Evolutionary conservation across 2,329 filamentous ascomycete genomes (phyloP).

Genomic region (Sphaerulina vaccinii): DNA sequence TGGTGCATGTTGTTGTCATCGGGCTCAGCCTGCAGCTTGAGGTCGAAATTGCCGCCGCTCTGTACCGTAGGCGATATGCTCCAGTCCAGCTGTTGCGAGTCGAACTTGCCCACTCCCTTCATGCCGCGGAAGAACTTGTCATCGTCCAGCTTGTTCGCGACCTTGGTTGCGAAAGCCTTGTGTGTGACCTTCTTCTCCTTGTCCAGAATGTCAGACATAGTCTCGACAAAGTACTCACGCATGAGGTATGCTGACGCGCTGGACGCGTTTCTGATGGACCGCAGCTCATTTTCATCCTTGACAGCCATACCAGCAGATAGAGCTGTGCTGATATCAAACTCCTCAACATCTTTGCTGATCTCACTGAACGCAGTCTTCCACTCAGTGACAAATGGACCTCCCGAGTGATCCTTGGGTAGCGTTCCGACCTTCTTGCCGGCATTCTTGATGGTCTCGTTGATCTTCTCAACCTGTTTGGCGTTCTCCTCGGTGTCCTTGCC

Average conservation of each 20-base stretch:
- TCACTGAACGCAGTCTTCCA: conserved; percentile 84
- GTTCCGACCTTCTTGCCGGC: conserved; percentile 90
- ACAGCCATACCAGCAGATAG: conserved; percentile 84
- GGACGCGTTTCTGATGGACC: conserved; percentile 89
- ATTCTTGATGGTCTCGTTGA: conserved; percentile 80
- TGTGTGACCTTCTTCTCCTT: conserved; percentile 97
- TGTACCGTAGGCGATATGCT: conserved; percentile 81
- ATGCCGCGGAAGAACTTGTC: conserved; percentile 86
- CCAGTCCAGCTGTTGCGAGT: conserved; percentile 89
- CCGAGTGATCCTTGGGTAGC: conserved; percentile 77
- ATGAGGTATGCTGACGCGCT: conserved; percentile 92
- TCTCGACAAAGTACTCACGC: conserved; percentile 95
- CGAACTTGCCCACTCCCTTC: conserved; percentile 84
- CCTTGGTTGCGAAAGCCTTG: conserved; percentile 77
- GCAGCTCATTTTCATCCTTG: conserved; percentile 92
- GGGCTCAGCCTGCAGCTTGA: conserved; percentile 74
- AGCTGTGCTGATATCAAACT: conserved; percentile 80
- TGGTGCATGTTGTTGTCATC: conserved; percentile 75
- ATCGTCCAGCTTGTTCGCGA: conserved; percentile 89
- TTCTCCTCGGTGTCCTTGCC: conserved; percentile 91
- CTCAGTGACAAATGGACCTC: conserved; percentile 89
- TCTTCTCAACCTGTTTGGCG: conserved; percentile 81
- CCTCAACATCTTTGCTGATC: conserved; percentile 79
- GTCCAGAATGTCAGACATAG: conserved; percentile 95
- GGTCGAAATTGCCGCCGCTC: conserved; percentile 91